Evolutionary conservation across 495 filamentous ascomycete genomes (phyloP), one percentile per base, ranked within the genome.

Genomic region (Lasiosphaeria miniovina): DNA sequence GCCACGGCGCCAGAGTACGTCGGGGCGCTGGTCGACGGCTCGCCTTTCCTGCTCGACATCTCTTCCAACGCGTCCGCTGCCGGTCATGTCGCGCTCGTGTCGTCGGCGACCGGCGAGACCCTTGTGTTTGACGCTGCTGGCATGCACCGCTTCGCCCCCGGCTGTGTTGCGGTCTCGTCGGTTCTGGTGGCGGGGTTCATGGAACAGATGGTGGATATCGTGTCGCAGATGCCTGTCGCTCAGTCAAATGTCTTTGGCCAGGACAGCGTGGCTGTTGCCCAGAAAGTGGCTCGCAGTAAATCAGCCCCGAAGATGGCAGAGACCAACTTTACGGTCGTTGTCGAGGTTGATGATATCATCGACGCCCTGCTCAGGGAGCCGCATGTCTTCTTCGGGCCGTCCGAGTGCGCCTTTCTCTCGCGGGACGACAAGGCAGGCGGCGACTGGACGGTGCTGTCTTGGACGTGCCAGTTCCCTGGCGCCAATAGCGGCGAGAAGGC

Each of bases 261-360:
- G 24, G 24, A 24, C 24, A 24, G 24, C 24, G 24, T 24, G 24
- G 24, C 24, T 24, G 24, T 24, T 24, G 24, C 24, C 24, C 24
- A 24, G 24, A 24, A 24, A 24, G 1, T 24, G 24, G 24, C 24
- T 24, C 24, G 24, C 24, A 14, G 14, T 2, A 3, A 6, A 15
- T 8, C 12, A 5, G 51, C 17, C 11, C 15, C 49, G 31, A 43
- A 61, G 3, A 43, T 61, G 10, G 33, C 57, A 31, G 49, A 55
- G 17, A 58, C 59, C 8, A 63, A 62, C 54, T 69, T 69, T 32
- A 67, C 64, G 0, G 64, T 69, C 3, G 41, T 49, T n/a, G 52
- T 69, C 10, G 40, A 62, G 14, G 52, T 65, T 32, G 62, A 64
- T 24, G 57, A 36, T 4, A 9, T 36, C 34, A 57, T 65, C 11